A percentile compares a stretch with the other conserved stretches of the same genome.
Evolutionary conservation across 306 rosid genomes (phyloP).

Genomic region (Acacia melanoxylon): DNA sequence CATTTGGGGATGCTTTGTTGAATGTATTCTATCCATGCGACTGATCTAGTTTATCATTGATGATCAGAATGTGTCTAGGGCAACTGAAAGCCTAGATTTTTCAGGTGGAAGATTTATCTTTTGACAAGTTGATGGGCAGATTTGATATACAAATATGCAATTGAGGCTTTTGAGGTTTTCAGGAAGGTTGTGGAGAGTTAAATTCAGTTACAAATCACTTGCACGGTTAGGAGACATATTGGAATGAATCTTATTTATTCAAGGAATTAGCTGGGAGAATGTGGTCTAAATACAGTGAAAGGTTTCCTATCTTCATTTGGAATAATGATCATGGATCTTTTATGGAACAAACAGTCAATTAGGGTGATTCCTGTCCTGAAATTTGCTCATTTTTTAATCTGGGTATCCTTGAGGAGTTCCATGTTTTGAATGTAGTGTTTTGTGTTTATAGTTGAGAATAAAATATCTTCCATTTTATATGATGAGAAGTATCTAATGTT

Average conservation of each 20-base stretch:
- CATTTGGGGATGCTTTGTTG: conserved; percentile 46
- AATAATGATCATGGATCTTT: conserved; percentile 31
- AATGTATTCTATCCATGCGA: conserved; percentile 29
- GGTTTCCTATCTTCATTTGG: conserved; percentile 14
- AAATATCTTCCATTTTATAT: conserved; percentile 1
- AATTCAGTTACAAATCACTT: conserved; percentile 16
- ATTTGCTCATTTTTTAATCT: conserved; percentile 9
- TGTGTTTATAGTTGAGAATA: conserved; percentile 16
- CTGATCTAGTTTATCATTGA: conserved; percentile 34
- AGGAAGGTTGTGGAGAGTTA: conserved; percentile 36
- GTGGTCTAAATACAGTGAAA: conserved; percentile 17
- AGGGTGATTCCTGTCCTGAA: conserved; percentile 34
- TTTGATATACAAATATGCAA: conserved; percentile 30
- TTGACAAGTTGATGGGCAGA: conserved; percentile 40
- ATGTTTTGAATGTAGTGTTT: background rate
- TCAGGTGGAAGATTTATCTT: conserved; percentile 38
- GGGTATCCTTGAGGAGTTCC: conserved; percentile 36
- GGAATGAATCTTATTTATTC: conserved; percentile 29
- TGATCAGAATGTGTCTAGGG: conserved; percentile 41
- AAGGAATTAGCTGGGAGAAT: conserved; percentile 33
- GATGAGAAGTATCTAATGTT: conserved; percentile 14
- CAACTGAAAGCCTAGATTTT: conserved; percentile 37
- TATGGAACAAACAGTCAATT: conserved; percentile 19
- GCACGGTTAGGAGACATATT: conserved; percentile 38
- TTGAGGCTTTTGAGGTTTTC: conserved; percentile 44